Evolutionary conservation across 2,329 filamentous ascomycete genomes (phyloP).

Genomic region (Daldinia eschscholtzii): DNA sequence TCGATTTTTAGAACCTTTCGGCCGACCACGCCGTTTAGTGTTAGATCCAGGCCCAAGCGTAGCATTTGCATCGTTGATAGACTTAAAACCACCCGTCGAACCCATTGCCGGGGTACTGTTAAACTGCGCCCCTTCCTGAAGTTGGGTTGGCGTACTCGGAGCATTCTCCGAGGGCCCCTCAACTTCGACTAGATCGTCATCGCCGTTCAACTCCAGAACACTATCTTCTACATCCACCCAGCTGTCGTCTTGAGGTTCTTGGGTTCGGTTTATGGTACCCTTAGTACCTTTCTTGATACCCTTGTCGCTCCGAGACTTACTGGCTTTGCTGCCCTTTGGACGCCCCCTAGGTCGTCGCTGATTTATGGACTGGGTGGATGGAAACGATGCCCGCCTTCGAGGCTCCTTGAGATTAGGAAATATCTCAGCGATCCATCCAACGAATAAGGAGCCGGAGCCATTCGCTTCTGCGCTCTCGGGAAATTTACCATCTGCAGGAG

Average conservation of each 20-base stretch:
- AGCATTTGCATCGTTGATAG: constrained; percentile 47
- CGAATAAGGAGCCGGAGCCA: constrained; percentile 68
- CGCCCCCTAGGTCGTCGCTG: constrained; percentile 64
- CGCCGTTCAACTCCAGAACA: constrained; percentile 49
- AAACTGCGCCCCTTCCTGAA: constrained; percentile 35
- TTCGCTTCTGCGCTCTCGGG: constrained; percentile 69
- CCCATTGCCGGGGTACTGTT: constrained; percentile 45
- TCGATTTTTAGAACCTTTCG: constrained; percentile 66
- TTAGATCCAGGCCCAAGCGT: constrained; percentile 45
- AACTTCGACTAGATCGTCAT: constrained; percentile 49
- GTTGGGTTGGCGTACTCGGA: constrained; percentile 45
- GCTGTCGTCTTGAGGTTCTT: constrained; percentile 55
- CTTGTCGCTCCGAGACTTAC: constrained; percentile 63
- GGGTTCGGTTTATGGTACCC: constrained; percentile 37
- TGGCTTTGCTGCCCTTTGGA: constrained; percentile 68
- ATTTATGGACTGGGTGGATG: constrained; percentile 37
- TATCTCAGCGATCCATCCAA: constrained; percentile 73
- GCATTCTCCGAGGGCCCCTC: constrained; percentile 41
- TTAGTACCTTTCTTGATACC: constrained; percentile 61
- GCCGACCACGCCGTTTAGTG: constrained; percentile 60
- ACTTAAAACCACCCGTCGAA: constrained; percentile 50
- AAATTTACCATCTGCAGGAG: constrained; percentile 64
- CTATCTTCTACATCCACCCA: constrained; percentile 62
- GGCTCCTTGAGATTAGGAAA: constrained; percentile 62
- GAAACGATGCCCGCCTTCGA: constrained; percentile 48